Percentiles rank a stretch among this genome's conserved stretches.
phyloP scores from a whole-genome alignment of 2,329 filamentous ascomycete genomes.

The Passalora sequoiae region DNA sequence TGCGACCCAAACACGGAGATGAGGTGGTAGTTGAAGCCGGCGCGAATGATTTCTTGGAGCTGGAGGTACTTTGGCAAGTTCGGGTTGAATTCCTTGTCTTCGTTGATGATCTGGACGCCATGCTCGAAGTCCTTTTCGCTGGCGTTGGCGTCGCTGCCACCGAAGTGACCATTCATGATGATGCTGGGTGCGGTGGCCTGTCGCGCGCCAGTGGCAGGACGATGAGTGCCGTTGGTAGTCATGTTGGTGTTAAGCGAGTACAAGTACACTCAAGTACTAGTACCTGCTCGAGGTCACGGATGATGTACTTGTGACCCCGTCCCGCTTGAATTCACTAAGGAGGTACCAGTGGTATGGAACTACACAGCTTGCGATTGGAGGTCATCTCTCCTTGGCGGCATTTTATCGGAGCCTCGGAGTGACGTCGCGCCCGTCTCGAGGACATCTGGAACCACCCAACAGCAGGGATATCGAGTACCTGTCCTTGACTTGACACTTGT shows the following conservation, averaged over 20 bases:
- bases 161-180: constrained; percentile 75
- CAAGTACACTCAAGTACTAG: background rate
- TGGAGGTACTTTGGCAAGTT: constrained; percentile 75
- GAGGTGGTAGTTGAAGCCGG: constrained; percentile 98
- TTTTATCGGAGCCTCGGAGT: no score
- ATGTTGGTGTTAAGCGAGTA: background rate
- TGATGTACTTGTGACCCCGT: constrained; percentile 5
- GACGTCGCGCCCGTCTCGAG: no score
- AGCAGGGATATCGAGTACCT: no score
- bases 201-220: constrained; percentile 18
- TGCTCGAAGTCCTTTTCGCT: constrained; percentile 71
- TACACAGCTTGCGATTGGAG: no score
- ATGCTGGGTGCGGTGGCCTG: constrained; percentile 33
- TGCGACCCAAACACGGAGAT: constrained; percentile 99
- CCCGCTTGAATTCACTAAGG: no score
- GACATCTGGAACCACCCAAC: no score
- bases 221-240: background rate
- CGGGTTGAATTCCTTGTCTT: constrained; percentile 94
- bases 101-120: constrained; percentile 95
- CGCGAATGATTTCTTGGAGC: constrained; percentile 70
- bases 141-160: constrained; percentile 61
- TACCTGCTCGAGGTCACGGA: background rate
- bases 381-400: no score
- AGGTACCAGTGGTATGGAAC: no score
- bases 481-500: no score